Evolutionary conservation across 257 asterid species (phyloP), one percentile per base, ranked within the genome.

Genomic region (Anisodus tanguticus): DNA sequence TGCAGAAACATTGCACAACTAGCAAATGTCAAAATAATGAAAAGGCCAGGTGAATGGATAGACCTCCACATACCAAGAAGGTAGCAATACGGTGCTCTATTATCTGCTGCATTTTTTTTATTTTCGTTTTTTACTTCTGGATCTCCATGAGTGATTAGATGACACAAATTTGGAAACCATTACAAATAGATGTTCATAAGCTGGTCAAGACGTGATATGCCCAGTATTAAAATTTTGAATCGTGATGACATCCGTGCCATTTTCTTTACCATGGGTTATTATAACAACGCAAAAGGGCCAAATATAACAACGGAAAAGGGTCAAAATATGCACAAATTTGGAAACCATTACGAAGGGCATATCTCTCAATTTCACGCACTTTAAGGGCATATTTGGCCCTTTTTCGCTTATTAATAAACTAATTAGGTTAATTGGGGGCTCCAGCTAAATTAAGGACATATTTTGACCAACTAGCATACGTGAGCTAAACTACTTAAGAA

Each of bases 1-100:
- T 87, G 90, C 93, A 95, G 98, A 89, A 95, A 90, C 81, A 90
- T 93, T 51, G 95, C 94, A 43, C 98, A 94, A 68, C 93, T 94
- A 72, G 91, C 94, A 83, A 93, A 90, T 83, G 90, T 94, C 81
- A 94, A 92, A 92, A 83, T 95, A 87, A 89, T 92, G 97, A 94
- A 87, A 87, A 89, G 85, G 67, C 90, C 89, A 11, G 97, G 97
- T 58, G 92, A 87, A 19, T 95, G 98, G 98, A 83, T 83, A 79
- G 94, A 92, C 84, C 94, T 94, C 79, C 88, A 78, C 5, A 90
- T 95, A 64, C 97, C 97, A 59, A 86, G 41, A 57, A 90, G 98
- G 98, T 95, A 87, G 68, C 26, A 51, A 13, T 76, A 76, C 51
- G 12, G 7, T 51, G 7, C 63, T 76, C 62, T 76, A 49, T 76